Conservation (phyloP, 441 rosid genomes). For the Croton laevigatus region DNA sequence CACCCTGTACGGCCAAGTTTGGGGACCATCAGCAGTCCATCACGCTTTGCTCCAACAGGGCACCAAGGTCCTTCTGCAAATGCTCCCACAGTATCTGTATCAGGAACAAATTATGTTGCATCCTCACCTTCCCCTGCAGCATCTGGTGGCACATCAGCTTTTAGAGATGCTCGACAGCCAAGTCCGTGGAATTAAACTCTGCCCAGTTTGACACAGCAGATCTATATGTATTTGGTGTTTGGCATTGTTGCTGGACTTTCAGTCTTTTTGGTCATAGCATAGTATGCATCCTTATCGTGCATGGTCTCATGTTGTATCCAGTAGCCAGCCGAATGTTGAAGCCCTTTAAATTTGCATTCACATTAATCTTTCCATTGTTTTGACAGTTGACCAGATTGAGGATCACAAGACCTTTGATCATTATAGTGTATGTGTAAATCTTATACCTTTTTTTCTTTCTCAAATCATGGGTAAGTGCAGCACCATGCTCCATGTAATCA, state of each 20-base stretch:
- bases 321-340: not conserved
- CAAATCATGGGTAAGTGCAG: not conserved
- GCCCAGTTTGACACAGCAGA: not conserved
- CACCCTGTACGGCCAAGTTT: constrained; percentile 50
- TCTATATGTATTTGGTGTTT: not conserved
- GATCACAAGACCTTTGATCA: not conserved
- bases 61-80: constrained; percentile 46
- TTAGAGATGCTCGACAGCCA: constrained; percentile 66
- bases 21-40: constrained; percentile 50
- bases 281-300: no score
- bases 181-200: constrained; percentile 77
- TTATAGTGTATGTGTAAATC: no score
- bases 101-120: constrained; percentile 72
- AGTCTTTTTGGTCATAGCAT: not conserved
- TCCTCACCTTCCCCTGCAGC: constrained; percentile 93
- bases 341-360: not conserved
- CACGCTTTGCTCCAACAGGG: constrained; percentile 58
- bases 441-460: not conserved
- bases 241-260: constrained; percentile 3
- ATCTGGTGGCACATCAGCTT: constrained; percentile 83
- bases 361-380: not conserved
- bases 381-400: not conserved
- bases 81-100: constrained; percentile 47
- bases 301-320: not conserved
- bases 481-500: no score